phyloP scores from a whole-genome alignment of 2,329 filamentous ascomycete species.

The Trichoderma sp. region DNA sequence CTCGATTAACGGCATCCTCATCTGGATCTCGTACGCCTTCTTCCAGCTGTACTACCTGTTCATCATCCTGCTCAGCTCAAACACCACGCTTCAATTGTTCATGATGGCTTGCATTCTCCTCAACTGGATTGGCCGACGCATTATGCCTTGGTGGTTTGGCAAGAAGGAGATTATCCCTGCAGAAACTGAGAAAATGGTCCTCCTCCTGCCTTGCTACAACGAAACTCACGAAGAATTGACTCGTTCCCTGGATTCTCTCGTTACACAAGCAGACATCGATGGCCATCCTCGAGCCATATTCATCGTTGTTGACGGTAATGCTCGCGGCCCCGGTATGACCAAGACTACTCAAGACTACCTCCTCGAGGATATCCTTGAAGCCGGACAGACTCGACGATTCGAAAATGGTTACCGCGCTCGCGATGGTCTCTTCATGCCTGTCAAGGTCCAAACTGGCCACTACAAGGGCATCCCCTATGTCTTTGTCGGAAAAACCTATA shows the following conservation, averaged over 20 bases:
- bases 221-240: slow-evolving; percentile 50
- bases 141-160: slow-evolving; percentile 39
- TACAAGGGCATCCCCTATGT: slow-evolving; percentile 53
- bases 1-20: slow-evolving; percentile 43
- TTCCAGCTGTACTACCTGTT: slow-evolving; percentile 50
- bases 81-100: slow-evolving; percentile 48
- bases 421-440: slow-evolving; percentile 52
- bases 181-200: slow-evolving; percentile 49
- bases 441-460: slow-evolving; percentile 48
- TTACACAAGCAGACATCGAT: slow-evolving; percentile 49
- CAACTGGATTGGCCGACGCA: slow-evolving; percentile 39
- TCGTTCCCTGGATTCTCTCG: slow-evolving; percentile 51
- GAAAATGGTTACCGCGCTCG: slow-evolving; percentile 51
- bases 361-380: slow-evolving; percentile 50
- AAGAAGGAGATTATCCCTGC: slow-evolving; percentile 43
- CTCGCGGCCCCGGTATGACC: slow-evolving; percentile 50
- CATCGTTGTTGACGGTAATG: slow-evolving; percentile 54
- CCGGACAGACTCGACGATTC: slow-evolving; percentile 41
- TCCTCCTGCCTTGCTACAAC: slow-evolving; percentile 55
- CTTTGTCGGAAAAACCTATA: slow-evolving; percentile 54
- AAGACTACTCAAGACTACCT: slow-evolving; percentile 55
- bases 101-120: slow-evolving; percentile 48
- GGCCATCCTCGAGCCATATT: slow-evolving; percentile 50
- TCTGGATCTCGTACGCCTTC: slow-evolving; percentile 44
- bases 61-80: slow-evolving; percentile 51